These are phyloP conservation scores for Leptosphaerulina australis DNA, from an alignment of 2,329 filamentous ascomycete genomes.

Conservation along the genomic window DNA sequence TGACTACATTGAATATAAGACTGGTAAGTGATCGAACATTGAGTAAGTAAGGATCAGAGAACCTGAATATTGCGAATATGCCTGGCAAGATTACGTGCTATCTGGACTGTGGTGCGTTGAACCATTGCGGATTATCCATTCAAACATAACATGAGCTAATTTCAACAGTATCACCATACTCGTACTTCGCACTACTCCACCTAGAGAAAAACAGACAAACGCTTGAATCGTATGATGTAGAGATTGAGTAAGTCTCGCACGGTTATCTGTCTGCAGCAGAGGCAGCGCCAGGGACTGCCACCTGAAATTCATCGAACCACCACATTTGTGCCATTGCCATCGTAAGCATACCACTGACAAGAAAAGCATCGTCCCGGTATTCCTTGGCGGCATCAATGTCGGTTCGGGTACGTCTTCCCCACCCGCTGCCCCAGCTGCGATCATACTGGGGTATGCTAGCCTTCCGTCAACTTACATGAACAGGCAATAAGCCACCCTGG, in stretches of 20 bases:
- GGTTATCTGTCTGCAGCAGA: too few relatives aligned
- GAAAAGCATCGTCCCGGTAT: conserved; percentile 70
- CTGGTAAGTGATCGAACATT: too few relatives aligned
- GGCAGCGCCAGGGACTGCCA: neutral
- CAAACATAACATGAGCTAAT: conserved; percentile 15
- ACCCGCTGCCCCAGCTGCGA: conserved; percentile 1
- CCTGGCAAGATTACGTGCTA: conserved; percentile 68
- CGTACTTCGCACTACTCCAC: conserved; percentile 61
- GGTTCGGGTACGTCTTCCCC: conserved; percentile 44
- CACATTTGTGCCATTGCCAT: neutral
- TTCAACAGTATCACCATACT: conserved; percentile 65
- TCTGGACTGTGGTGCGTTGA: conserved; percentile 66
- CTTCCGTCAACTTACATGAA: conserved; percentile 1
- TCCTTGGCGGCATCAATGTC: conserved; percentile 61
- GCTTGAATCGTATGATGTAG: conserved; percentile 64
- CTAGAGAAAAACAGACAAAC: conserved; percentile 61
- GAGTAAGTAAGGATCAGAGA: too few relatives aligned
- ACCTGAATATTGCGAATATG: conserved; percentile 51
- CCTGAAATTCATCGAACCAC: neutral
- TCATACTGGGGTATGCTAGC: neutral
- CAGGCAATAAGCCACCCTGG: conserved; percentile 79
- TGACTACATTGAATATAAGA: neutral
- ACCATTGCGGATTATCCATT: neutral
- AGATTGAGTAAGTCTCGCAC: conserved; percentile 69
- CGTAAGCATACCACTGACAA: conserved; percentile 3